phyloP scores from a whole-genome alignment of 2,329 filamentous ascomycete species.

The Botrytis deweyae region DNA sequence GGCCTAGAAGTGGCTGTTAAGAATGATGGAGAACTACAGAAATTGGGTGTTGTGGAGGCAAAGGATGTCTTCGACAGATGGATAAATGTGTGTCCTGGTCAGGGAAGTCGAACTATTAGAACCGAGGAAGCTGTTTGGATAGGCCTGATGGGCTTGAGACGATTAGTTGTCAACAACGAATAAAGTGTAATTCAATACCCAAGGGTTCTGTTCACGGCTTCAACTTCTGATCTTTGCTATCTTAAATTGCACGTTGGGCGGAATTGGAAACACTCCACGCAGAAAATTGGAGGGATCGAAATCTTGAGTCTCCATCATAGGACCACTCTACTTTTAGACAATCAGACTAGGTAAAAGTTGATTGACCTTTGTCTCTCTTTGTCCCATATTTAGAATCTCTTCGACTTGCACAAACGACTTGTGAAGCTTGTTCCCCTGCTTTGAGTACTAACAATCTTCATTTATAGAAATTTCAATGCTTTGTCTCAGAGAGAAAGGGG shows the following conservation, averaged over 20 bases:
- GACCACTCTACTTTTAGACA: not conserved
- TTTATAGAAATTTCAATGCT: not conserved
- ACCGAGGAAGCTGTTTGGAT: slow-evolving; percentile 84
- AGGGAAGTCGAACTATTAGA: slow-evolving; percentile 78
- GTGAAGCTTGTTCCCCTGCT: not conserved
- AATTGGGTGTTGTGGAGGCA: slow-evolving; percentile 57
- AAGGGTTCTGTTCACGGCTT: not conserved
- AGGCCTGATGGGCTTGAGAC: slow-evolving; percentile 66
- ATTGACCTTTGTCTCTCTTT: not conserved
- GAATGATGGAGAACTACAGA: slow-evolving; percentile 56
- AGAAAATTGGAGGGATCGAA: not conserved
- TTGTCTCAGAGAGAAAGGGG: not conserved
- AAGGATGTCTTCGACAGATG: slow-evolving; percentile 79
- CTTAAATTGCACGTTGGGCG: not conserved
- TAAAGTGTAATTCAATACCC: slow-evolving; percentile 16
- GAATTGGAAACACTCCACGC: not conserved
- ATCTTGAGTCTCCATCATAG: not conserved
- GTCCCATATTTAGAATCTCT: not conserved
- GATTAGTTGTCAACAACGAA: slow-evolving; percentile 45
- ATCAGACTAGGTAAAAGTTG: too few species aligned
- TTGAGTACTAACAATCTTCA: not conserved
- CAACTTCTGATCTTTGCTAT: too few species aligned
- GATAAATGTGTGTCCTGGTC: slow-evolving; percentile 77
- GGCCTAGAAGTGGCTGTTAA: slow-evolving; percentile 74
- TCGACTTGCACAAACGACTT: not conserved